These are phyloP conservation scores for Macadamia tetraphylla DNA, from an alignment of 164 flowering plant species.

Conservation along the genomic window DNA sequence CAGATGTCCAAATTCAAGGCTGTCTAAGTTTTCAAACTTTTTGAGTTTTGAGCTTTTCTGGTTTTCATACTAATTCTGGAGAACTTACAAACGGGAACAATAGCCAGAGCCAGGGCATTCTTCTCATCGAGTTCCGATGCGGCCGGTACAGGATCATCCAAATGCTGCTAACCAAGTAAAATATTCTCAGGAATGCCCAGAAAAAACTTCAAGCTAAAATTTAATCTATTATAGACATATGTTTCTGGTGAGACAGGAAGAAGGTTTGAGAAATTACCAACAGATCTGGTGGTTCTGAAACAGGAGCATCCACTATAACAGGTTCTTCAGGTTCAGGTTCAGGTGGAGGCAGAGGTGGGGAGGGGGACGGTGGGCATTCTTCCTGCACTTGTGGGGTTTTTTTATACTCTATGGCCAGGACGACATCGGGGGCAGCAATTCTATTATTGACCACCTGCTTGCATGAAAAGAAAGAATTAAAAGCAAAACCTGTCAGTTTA, in stretches of 20 bases:
- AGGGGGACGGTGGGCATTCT: constrained; percentile 39
- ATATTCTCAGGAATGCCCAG: not conserved
- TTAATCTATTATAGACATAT: not conserved
- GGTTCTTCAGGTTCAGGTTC: constrained; percentile 68
- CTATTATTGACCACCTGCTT: constrained; percentile 44
- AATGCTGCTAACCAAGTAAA: constrained; percentile 40
- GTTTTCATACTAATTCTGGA: not conserved
- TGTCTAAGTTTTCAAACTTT: too few species aligned
- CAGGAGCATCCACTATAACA: constrained; percentile 55
- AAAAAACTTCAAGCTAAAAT: not conserved
- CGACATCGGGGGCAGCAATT: constrained; percentile 52
- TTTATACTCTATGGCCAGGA: constrained; percentile 75
- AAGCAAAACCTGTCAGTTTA: not conserved
- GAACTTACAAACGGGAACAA: constrained; percentile 76
- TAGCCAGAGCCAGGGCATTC: constrained; percentile 89
- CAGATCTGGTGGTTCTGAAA: constrained; percentile 63
- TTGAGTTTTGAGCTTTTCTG: too few species aligned
- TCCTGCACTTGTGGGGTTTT: constrained; percentile 51
- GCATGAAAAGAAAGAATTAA: constrained; percentile 6
- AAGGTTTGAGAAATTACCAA: constrained; percentile 49
- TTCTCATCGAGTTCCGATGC: constrained; percentile 80
- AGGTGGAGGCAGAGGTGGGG: constrained; percentile 25
- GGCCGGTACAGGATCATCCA: constrained; percentile 64
- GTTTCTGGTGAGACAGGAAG: not conserved
- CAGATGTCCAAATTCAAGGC: too few species aligned